phyloP scores from a whole-genome alignment of 352 stramenopile genomes.

The Thraustotheca clavata region DNA sequence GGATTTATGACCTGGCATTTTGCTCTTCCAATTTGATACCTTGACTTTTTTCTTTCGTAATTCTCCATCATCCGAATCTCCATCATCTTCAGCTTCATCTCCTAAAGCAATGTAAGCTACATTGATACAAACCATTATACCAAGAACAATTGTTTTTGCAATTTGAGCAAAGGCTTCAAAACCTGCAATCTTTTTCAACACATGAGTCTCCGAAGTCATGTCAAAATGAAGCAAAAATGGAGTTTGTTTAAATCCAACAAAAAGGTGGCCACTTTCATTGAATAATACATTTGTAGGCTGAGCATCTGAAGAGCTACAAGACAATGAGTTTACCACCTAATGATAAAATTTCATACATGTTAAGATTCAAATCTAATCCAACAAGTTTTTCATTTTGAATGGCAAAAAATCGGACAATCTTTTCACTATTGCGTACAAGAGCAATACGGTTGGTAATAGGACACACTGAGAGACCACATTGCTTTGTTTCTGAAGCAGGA shows the following conservation, averaged over 20 bases:
- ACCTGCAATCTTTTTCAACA: constrained; percentile 16
- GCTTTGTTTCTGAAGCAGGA: constrained; percentile 9
- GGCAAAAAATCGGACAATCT: constrained; percentile 40
- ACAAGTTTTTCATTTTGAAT: constrained; percentile 27
- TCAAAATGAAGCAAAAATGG: constrained; percentile 56
- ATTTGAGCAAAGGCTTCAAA: constrained; percentile 33
- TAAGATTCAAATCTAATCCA: constrained; percentile 24
- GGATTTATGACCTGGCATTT: constrained; percentile 19
- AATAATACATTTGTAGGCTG: constrained; percentile 27
- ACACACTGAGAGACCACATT: constrained; percentile 42
- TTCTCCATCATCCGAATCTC: constrained; percentile 53
- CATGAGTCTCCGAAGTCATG: constrained; percentile 21
- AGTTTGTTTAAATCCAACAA: constrained; percentile 48
- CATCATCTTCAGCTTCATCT: constrained; percentile 28
- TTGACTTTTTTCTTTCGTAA: constrained; percentile 80
- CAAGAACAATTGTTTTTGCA: constrained; percentile 38
- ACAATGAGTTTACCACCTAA: constrained; percentile 39
- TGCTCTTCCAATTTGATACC: constrained; percentile 36
- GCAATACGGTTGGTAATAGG: constrained; percentile 44
- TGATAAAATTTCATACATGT: constrained; percentile 30
- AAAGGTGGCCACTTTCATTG: constrained; percentile 33
- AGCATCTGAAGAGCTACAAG: too few relatives aligned
- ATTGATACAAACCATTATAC: constrained; percentile 25
- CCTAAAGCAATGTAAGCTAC: too few relatives aligned
- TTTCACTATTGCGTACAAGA: constrained; percentile 40